Percentiles rank a stretch among this genome's conserved stretches.
Evolutionary conservation across 1,139 yeast species (phyloP).

Genomic region (Taiozyma sp.): DNA sequence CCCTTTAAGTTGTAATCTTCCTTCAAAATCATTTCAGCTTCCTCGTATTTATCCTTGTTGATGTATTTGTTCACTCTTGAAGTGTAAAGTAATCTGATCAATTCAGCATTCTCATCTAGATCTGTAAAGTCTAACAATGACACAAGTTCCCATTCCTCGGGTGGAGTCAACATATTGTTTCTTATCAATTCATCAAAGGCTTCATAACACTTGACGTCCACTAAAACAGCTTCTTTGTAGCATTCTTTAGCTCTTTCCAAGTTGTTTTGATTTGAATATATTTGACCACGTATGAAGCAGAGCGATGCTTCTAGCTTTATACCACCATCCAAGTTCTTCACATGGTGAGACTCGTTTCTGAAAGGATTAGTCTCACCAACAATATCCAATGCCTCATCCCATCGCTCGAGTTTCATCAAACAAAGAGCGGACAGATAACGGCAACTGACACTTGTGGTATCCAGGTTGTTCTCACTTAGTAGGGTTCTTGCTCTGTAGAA

Average conservation of each 20-base stretch:
- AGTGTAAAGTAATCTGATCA: constrained; percentile 71
- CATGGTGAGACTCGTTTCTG: constrained; percentile 32
- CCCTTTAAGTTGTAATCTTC: constrained; percentile 71
- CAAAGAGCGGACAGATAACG: constrained; percentile 80
- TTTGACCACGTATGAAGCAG: constrained; percentile 80
- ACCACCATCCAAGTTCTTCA: constrained; percentile 63
- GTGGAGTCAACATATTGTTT: constrained; percentile 75
- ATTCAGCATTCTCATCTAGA: constrained; percentile 76
- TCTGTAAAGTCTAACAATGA: constrained; percentile 64
- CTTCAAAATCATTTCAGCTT: constrained; percentile 59
- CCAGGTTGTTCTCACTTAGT: constrained; percentile 34
- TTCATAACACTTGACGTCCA: constrained; percentile 90
- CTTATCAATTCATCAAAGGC: constrained; percentile 80
- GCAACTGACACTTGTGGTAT: constrained; percentile 58
- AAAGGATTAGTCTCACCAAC: constrained; percentile 86
- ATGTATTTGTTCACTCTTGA: constrained; percentile 72
- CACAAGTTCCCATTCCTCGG: constrained; percentile 84
- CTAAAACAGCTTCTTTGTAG: constrained; percentile 79
- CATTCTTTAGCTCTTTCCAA: constrained; percentile 86
- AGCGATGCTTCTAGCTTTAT: constrained; percentile 82
- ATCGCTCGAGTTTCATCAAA: constrained; percentile 64
- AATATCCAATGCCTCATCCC: constrained; percentile 88
- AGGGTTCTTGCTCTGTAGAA: constrained; percentile 76
- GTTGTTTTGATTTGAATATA: constrained; percentile 79
- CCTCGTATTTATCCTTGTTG: constrained; percentile 53